A percentile compares a stretch with the other conserved stretches of the same genome.
Evolutionary conservation across 2,329 filamentous ascomycete species (phyloP).

Genomic region (Aspergillus flavus): DNA sequence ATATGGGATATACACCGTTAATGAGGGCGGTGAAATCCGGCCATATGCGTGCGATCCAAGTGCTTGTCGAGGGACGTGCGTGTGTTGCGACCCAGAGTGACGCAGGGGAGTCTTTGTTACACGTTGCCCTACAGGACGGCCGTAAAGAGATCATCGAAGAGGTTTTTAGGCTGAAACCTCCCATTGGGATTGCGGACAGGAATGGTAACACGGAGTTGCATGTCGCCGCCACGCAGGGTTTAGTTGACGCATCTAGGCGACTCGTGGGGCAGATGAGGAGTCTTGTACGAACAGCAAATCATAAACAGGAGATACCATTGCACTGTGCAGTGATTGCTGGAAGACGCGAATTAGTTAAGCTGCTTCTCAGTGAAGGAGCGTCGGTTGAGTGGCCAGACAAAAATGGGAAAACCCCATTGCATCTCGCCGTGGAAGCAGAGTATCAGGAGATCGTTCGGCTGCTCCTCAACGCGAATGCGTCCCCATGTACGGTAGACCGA

Average conservation of each 20-base stretch:
- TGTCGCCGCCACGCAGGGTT: neutral
- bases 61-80: neutral
- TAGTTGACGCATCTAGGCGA: neutral
- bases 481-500: neutral
- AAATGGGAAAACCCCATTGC: neutral
- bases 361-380: neutral
- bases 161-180: neutral
- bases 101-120: neutral
- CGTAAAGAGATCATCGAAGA: neutral
- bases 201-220: slow-evolving; percentile 6
- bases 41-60: neutral
- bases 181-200: neutral
- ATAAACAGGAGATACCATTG: slow-evolving; percentile 1
- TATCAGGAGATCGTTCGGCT: neutral
- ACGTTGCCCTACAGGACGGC: neutral
- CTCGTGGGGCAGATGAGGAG: neutral
- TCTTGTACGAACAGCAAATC: neutral
- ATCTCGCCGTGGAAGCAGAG: neutral
- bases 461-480: neutral
- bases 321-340: neutral
- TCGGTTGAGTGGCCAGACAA: neutral
- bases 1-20: neutral
- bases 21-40: neutral
- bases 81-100: neutral
- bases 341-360: neutral